Conservation (phyloP, 2,329 filamentous ascomycete genomes). For the Coniochaeta pulveracea region DNA sequence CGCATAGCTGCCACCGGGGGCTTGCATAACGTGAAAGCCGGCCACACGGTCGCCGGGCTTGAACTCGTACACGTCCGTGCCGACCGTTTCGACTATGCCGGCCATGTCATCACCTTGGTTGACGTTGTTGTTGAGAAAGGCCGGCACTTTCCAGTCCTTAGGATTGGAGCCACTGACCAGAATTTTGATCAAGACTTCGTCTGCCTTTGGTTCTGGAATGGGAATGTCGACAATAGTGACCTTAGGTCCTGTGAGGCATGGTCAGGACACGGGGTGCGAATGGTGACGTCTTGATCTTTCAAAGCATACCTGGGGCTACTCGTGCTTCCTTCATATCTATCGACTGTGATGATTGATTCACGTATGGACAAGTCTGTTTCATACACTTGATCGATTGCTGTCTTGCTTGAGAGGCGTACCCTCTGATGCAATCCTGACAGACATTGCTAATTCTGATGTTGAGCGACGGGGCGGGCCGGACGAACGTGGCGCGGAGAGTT, state of each 20-base stretch:
- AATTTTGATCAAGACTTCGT: slow-evolving; percentile 30
- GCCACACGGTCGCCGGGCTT: slow-evolving; percentile 44
- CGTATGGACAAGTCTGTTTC: too few species aligned
- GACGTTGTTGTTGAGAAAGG: slow-evolving; percentile 10
- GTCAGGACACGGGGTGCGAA: too few species aligned
- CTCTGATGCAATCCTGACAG: too few species aligned
- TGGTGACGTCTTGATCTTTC: too few species aligned
- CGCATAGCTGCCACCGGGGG: slow-evolving; percentile 23
- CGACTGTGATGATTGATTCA: too few species aligned
- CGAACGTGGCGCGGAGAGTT: too few species aligned
- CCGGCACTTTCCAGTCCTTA: slow-evolving; percentile 31
- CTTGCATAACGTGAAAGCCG: slow-evolving; percentile 33
- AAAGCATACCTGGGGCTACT: background rate
- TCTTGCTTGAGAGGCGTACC: too few species aligned
- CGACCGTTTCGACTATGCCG: slow-evolving; percentile 41
- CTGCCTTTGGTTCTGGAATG: slow-evolving; percentile 23
- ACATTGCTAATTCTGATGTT: too few species aligned
- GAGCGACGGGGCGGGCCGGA: too few species aligned
- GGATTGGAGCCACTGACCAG: slow-evolving; percentile 32
- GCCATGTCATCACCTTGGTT: slow-evolving; percentile 46
- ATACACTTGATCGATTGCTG: too few species aligned
- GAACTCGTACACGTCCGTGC: slow-evolving; percentile 44
- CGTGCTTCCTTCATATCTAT: slow-evolving; percentile 3
- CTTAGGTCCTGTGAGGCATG: slow-evolving; percentile 12
- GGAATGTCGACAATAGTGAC: slow-evolving; percentile 28